Base-by-base conservation (phyloP, 305 asterid genomes). In the Solanum chacoense region DNA sequence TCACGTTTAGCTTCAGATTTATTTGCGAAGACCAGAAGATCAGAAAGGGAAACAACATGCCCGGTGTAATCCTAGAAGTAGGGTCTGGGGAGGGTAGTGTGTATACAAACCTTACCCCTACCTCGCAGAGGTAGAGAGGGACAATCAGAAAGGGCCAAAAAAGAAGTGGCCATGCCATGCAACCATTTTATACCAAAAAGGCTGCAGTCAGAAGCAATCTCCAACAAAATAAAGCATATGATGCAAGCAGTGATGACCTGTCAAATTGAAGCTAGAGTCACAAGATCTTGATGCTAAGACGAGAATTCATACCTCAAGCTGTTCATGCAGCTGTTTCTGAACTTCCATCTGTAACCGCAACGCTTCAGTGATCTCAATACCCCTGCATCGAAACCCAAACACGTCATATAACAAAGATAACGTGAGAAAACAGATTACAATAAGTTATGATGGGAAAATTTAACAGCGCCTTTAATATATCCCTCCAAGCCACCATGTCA, bases 261-360 rank as follows among this genome's bases (percentile, higher is more conserved):
- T 81, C 29, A 45, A 81, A 81, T 37, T 29, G 40, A 81, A 81
- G 37, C 29, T 81, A 81, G 71, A 81, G 55, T 6, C 86, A 45
- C 86, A 83, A 29, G 18, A 83, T 29, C 40, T 3, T 29, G 40
- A 29, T 83, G 72, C 86, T 45, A 40, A 80, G 91, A 89, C 83
- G 71, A 26, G 87, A 76, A 90, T 72, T 79, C 88, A 84, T 93
- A 96, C 99, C 96, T 96, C 98, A 88, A 96, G 98, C 90, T 96
- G 98, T 91, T 95, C 98, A 72, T 96, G 98, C 84, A 96, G 96
- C 89, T 95, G 94, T 92, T 96, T 96, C 90, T 96, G 98, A 87
- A 96, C 98, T 91, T 96, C 98, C 95, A 96, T 93, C 91, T 96
- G 98, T 88, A 96, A 92, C n/a, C 98, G 94, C 87, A 96, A 89